Evolutionary conservation across 768 basidiomycete genomes (phyloP), one percentile per base, ranked within the genome.

Genomic region (Kwoniella shandongensis): DNA sequence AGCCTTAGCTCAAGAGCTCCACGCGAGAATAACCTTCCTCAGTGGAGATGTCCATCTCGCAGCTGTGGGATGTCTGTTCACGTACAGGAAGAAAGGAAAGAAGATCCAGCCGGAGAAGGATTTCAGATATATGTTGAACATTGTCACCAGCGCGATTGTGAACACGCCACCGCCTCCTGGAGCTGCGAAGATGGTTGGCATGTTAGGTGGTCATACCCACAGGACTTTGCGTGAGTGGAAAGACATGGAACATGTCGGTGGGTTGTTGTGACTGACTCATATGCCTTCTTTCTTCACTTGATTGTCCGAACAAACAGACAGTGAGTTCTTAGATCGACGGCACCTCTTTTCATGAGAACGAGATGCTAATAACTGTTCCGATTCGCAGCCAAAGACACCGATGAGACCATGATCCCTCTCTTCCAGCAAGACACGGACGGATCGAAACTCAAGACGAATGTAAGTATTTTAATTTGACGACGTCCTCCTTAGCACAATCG

Each of bases 11-110:
- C 75, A 78, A 41, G 74, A 77, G 45, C 85, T 83, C 74, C 80
- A 81, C 25, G 75, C 87, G 27, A 84, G 96, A 25, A 81, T 99
- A n/a, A 83, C 86, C 0, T 92, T 93, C 76, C 69, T 98, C 17
- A 87, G 87, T 0, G 96, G 96, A 3, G 93, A 99, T 73, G 94
- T 97, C 13, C 94, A 97, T 71, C 88, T 88, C 65, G 88, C 88
- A 0, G 88, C 89, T 0, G 88, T 91, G 0, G 88, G 72, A n/a
- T 65, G 72, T 62, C 38, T 69, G 20, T 63, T 72, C 42, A 66
- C 67, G 5, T 61, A 61, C 27, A 59, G 58, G 42, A 54, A 63
- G 51, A 63, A 65, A 44, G 41, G 58, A 46, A 23, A 26, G 47
- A 82, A 81, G 44, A 42, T 86, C 5, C 73, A 79, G 2, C 84